Percentiles rank a stretch among this genome's conserved stretches.
Evolutionary conservation across 2,329 filamentous ascomycete species (phyloP).

Genomic region (Botrytis medusae): DNA sequence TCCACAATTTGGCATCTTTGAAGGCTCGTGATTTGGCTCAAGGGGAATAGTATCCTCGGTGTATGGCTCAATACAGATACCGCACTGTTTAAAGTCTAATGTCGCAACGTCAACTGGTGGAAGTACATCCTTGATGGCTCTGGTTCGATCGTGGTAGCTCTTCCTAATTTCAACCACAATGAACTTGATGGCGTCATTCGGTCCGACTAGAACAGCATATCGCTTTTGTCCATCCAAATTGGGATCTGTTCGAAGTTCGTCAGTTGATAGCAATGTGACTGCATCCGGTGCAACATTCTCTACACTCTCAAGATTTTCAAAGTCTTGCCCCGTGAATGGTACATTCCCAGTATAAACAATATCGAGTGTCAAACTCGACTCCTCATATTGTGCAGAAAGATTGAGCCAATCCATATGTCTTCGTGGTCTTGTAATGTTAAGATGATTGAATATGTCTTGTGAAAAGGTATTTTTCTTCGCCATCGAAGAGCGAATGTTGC

Average conservation of each 20-base stretch:
- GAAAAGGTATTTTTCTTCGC: not conserved
- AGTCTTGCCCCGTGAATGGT: not conserved
- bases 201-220: not conserved
- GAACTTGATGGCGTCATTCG: not conserved
- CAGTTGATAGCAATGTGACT: not conserved
- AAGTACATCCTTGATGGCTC: not conserved
- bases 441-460: not conserved
- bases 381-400: not conserved
- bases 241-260: not conserved
- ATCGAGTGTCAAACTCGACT: not conserved
- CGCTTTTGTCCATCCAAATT: not conserved
- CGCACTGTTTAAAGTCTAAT: not conserved
- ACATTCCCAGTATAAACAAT: not conserved
- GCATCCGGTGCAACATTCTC: not conserved
- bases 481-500: not conserved
- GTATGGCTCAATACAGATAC: not conserved
- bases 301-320: not conserved
- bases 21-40: not conserved
- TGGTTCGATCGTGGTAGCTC: not conserved
- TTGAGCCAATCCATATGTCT: not conserved
- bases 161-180: not conserved
- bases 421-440: not conserved
- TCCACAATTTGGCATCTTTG: not conserved
- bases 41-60: not conserved
- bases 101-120: not conserved